Base-by-base conservation (phyloP, 176 grass and related monocot genomes). In the Zoysia pacifica region DNA sequence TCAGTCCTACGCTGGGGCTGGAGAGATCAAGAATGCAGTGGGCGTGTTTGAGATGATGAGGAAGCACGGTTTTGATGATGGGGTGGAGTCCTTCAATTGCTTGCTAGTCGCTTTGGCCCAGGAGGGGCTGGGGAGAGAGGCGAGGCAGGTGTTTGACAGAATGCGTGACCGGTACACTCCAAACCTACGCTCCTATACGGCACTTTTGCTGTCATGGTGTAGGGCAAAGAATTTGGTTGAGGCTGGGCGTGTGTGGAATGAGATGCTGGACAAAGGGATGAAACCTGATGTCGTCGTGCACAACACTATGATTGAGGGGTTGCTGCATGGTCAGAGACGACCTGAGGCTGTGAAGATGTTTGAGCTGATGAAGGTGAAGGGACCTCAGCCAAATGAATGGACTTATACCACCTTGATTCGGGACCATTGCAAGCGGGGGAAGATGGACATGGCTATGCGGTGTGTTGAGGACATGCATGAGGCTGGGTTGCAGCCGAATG, bases 331-430 rank as follows among this genome's bases (percentile, higher is more conserved):
- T 64, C 92, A 94, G 56, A 94, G 87, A 86, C 87, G 78, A 48
- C 73, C 80, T 9, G 92, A 94, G 66, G 90, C 95, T 0, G 62
- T 97, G 75, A 97, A 94, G 83, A 87, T 97, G 83, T 94, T 93
- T 69, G 90, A 97, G 48, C 76, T 97, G 56, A 97, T 97, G 95
- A 97, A 97, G 81, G 87, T 77, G 14, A 97, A 94, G 73, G 95
- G 95, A 1, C 92, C 92, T 82, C 44, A 16, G 3, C 92, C 95
- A 56, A 94, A 97, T 83, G 87, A 43, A 2, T 69, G 91, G 81
- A 97, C 95, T 58, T 93, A 94, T 48, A 92, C 89, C 55, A 87
- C 93, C 59, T 70, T 97, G 79, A 93, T 97, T 78, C 66, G 65
- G 2, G 78, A 91, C 64, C 84, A 93, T 20, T 97, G 92, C 69